Conservation (phyloP, 345 rosid species). For the Ceriops zippeliana region DNA sequence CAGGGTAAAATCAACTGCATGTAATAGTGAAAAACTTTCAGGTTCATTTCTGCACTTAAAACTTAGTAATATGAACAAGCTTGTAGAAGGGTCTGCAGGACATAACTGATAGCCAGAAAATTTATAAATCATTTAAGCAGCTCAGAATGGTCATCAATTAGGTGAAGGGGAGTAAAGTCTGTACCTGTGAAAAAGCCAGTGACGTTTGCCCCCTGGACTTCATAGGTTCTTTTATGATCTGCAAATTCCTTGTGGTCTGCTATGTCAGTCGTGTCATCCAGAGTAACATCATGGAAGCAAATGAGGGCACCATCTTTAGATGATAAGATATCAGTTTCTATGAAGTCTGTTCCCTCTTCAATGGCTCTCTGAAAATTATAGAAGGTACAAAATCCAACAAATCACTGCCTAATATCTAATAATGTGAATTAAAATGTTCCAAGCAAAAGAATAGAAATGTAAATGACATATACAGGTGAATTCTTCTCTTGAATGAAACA, state of each 20-base stretch:
- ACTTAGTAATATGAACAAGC: background rate
- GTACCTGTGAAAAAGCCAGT: constrained; percentile 82
- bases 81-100: background rate
- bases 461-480: background rate
- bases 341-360: constrained; percentile 93
- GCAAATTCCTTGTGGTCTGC: constrained; percentile 74
- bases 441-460: background rate
- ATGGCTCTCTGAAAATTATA: constrained; percentile 71
- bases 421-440: too few species aligned
- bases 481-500: background rate
- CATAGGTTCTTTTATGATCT: constrained; percentile 74
- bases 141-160: constrained; percentile 10
- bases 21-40: constrained; percentile 11
- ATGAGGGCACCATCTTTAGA: constrained; percentile 81
- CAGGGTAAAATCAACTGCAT: constrained; percentile 82
- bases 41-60: constrained; percentile 1
- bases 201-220: constrained; percentile 65
- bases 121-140: background rate
- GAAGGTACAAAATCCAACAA: too few species aligned
- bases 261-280: constrained; percentile 71
- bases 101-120: too few species aligned
- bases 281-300: constrained; percentile 76
- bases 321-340: constrained; percentile 77
- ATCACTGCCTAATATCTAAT: background rate
- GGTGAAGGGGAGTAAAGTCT: background rate